Conservation (phyloP, 2,329 filamentous ascomycete species). For the Colletotrichum lini region DNA sequence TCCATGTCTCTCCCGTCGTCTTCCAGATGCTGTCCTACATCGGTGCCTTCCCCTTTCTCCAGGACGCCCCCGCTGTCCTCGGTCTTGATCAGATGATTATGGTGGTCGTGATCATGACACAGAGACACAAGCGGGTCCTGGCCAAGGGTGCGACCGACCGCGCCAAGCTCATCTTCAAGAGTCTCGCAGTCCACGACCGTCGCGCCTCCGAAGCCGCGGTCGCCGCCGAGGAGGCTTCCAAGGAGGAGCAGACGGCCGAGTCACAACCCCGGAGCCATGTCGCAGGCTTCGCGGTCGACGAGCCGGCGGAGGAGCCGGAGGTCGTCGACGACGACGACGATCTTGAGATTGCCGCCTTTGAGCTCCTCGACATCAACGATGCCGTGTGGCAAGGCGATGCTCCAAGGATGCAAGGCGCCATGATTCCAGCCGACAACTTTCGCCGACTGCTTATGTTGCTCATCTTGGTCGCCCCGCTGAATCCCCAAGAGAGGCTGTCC, state of each 20-base stretch:
- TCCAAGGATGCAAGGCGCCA: slow-evolving; percentile 71
- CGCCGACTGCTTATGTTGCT: slow-evolving; percentile 79
- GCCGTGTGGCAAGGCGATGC: slow-evolving; percentile 68
- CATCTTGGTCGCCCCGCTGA: slow-evolving; percentile 75
- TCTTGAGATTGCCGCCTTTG: slow-evolving; percentile 77
- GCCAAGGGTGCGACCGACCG: slow-evolving; percentile 70
- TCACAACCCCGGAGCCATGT: slow-evolving; percentile 40
- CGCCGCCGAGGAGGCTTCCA: slow-evolving; percentile 15
- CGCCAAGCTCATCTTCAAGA: slow-evolving; percentile 77
- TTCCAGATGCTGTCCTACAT: slow-evolving; percentile 81
- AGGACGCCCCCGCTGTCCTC: slow-evolving; percentile 78
- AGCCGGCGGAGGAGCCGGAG: slow-evolving; percentile 60
- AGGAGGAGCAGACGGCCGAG: slow-evolving; percentile 39
- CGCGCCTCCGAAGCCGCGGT: slow-evolving; percentile 57
- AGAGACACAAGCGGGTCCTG: slow-evolving; percentile 76
- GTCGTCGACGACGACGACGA: slow-evolving; percentile 68
- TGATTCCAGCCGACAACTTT: slow-evolving; percentile 82
- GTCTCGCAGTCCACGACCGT: slow-evolving; percentile 79
- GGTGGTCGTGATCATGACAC: slow-evolving; percentile 80
- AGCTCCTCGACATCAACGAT: slow-evolving; percentile 75
- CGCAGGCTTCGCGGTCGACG: slow-evolving; percentile 63
- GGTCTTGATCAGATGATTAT: slow-evolving; percentile 80
- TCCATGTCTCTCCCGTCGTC: slow-evolving; percentile 76
- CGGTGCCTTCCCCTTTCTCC: slow-evolving; percentile 80
- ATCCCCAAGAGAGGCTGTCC: slow-evolving; percentile 75